Base-by-base conservation (phyloP, 768 basidiomycete genomes). In the Butyriboletus loyo region DNA sequence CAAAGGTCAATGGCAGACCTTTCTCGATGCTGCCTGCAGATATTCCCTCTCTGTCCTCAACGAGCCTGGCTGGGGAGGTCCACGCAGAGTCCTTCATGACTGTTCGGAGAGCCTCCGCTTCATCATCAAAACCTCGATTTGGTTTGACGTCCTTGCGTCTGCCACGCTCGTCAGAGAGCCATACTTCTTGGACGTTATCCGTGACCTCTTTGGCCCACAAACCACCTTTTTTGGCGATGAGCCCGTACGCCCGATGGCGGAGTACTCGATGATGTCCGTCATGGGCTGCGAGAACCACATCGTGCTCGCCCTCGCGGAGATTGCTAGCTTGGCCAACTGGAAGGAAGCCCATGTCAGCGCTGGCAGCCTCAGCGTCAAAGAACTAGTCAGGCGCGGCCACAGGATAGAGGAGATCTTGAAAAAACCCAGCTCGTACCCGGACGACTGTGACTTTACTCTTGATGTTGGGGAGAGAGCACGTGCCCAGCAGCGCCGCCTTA, bases 231-330 rank as follows among this genome's bases (percentile, higher is more conserved):
- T 68, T 25, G 66, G 68, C 19, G 63, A 59, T 28, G 77, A 75
- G 41, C 76, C 72, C 55, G 66, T 81, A 44, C 61, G 66, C 22
- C 72, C 73, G 50, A 63, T 67, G 41, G 39, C 46, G 4, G 73
- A 77, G 62, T 75, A 81, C 50, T 83, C 82, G n/a, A 92, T 92
- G 90, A 75, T 89, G 71, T 75, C 78, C 39, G 79, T 89, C 6
- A 92, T 93, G 89, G 90, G 90, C 19, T 91, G 90, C 74, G 85
- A 87, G 61, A 89, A 91, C 70, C 72, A 75, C 54, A 82, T 88
- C 49, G 82, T 92, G 43, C 85, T 87, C 76, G 88, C 87, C 25
- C 75, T 92, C 39, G 87, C 91, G 5, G 83, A 90, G 72, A 86
- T 81, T 34, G 81, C 85, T 11, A 72, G 69, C 19, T 77, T 93